A percentile compares a stretch with the other conserved stretches of the same genome.
phyloP scores from a whole-genome alignment of 176 grass and related monocot genomes.

The Aegilops tauschii region DNA sequence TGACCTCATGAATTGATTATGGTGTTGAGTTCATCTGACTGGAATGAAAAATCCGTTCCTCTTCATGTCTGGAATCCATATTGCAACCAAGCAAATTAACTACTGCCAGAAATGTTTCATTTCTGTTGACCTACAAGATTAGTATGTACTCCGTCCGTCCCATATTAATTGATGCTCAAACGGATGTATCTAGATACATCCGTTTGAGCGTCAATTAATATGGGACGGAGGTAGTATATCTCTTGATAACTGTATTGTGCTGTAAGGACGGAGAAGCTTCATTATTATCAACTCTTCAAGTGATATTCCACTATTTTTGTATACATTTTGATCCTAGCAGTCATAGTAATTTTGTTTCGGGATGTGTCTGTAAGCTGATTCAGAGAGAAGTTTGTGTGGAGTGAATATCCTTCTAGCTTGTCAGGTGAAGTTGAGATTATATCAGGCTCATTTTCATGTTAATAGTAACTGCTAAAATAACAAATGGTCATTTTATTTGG shows the following conservation, averaged over 20 bases:
- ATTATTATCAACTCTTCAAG: neutral
- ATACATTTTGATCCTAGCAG: neutral
- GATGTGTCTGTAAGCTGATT: neutral
- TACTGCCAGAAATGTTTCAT: neutral
- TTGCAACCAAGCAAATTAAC: neutral
- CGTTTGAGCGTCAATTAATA: too few species aligned
- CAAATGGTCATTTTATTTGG: neutral
- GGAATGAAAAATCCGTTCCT: neutral
- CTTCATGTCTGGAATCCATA: neutral
- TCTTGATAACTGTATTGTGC: neutral
- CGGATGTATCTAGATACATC: too few species aligned
- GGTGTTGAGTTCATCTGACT: conserved; percentile 14
- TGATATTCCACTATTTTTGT: neutral
- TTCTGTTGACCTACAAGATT: conserved; percentile 4
- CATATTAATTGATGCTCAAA: too few species aligned
- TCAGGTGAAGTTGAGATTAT: neutral
- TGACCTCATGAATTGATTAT: neutral
- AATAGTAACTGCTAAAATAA: neutral
- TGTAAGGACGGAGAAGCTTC: neutral
- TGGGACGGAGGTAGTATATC: neutral
- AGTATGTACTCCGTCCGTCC: neutral
- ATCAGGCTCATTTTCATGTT: neutral
- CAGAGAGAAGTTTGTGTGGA: neutral
- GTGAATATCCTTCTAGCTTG: neutral
- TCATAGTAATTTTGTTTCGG: neutral